phyloP scores from a whole-genome alignment of 2,329 filamentous ascomycete species.

The Aspergillus quadricinctus region DNA sequence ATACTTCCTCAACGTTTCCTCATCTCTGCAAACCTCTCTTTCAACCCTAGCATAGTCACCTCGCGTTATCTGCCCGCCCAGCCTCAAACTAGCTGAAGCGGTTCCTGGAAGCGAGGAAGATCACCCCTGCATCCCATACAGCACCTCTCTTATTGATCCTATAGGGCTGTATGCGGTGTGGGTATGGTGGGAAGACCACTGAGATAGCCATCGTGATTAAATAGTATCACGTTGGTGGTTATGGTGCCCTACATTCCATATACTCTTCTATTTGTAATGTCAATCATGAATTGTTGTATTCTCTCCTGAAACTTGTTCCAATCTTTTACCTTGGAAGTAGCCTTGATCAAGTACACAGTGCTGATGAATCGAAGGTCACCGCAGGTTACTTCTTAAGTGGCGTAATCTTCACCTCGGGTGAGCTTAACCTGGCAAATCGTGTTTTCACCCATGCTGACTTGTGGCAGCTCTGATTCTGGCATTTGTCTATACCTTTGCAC shows the following conservation, averaged over 20 bases:
- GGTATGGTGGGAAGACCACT: constrained; percentile 72
- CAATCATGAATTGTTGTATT: constrained; percentile 16
- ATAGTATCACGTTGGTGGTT: constrained; percentile 59
- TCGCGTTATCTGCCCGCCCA: constrained; percentile 78
- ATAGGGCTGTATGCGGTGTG: constrained; percentile 60
- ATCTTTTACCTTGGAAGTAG: constrained; percentile 18
- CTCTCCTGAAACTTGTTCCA: constrained; percentile 1
- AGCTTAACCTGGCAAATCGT: constrained; percentile 12
- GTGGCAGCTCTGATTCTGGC: constrained; percentile 68
- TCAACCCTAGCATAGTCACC: constrained; percentile 39
- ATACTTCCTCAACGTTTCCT: constrained; percentile 6
- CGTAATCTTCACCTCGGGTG: constrained; percentile 36
- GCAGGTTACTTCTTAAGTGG: constrained; percentile 36
- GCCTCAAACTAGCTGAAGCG: constrained; percentile 65
- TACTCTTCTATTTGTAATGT: constrained; percentile 22
- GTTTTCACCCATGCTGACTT: constrained; percentile 38
- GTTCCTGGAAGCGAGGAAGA: constrained; percentile 84
- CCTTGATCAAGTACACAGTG: constrained; percentile 11
- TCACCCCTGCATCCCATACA: constrained; percentile 62
- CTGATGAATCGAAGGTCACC: constrained; percentile 38
- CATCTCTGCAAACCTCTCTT: constrained; percentile 17
- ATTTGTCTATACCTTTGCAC: constrained; percentile 76
- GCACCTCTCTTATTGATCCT: constrained; percentile 58
- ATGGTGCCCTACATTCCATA: constrained; percentile 59
- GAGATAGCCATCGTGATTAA: constrained; percentile 56